Evolutionary conservation across 2,329 filamentous ascomycete genomes (phyloP).

Genomic region (Neonectria faginata): DNA sequence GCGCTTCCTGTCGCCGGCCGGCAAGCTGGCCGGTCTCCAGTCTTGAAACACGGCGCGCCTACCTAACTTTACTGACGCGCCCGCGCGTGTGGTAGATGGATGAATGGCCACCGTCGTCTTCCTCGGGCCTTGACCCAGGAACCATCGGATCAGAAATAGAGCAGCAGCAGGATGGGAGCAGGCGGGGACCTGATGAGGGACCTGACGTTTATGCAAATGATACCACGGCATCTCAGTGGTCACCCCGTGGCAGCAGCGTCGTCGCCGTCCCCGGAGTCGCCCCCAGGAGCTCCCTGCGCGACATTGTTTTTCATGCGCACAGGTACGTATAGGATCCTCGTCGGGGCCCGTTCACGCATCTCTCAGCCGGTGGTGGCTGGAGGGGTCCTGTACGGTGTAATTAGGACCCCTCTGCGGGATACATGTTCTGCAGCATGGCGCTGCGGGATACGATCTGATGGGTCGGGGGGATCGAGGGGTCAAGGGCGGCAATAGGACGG

Average conservation of each 20-base stretch:
- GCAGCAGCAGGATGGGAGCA: conserved; percentile 20
- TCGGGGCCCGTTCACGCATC: conserved; percentile 36
- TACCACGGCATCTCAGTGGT: too few species aligned
- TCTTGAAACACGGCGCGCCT: conserved; percentile 38
- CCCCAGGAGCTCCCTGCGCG: conserved; percentile 41
- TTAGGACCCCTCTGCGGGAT: conserved; percentile 15
- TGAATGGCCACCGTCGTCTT: conserved; percentile 5
- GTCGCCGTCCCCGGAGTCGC: conserved; percentile 29
- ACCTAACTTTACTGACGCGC: conserved; percentile 9
- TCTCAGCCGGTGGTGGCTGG: conserved; percentile 16
- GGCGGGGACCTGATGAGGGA: conserved; percentile 7
- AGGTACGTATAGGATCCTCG: conserved; percentile 27
- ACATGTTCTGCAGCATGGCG: not conserved
- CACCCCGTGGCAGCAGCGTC: conserved; percentile 36
- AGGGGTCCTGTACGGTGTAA: conserved; percentile 7
- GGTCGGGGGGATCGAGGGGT: conserved; percentile 7
- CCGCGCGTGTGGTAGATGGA: conserved; percentile 6
- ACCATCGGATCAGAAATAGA: conserved; percentile 24
- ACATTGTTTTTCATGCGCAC: conserved; percentile 40
- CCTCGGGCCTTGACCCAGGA: conserved; percentile 14
- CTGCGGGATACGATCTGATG: conserved; percentile 8
- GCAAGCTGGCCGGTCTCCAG: conserved; percentile 6
- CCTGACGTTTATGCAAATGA: conserved; percentile 19
- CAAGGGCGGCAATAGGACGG: conserved; percentile 2
- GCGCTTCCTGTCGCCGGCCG: conserved; percentile 21